Percentiles rank a stretch among this genome's conserved stretches.
Evolutionary conservation across 2,329 filamentous ascomycete genomes (phyloP).

Genomic region (Penicillium sp.): DNA sequence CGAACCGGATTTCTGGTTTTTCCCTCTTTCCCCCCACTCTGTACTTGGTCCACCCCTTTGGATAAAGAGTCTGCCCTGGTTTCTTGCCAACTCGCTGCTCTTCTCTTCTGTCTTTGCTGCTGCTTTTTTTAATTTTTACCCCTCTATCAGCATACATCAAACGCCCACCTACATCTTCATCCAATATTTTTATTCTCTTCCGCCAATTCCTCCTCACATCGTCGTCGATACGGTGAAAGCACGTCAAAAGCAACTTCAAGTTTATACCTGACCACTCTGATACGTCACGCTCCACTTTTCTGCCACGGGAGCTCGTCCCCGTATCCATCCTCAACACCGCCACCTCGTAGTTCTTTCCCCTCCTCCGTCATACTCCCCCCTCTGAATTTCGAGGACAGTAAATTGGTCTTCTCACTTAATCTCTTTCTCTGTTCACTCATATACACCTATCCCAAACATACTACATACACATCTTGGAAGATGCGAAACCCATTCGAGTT

Average conservation of each 20-base stretch:
- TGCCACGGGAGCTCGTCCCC: conserved; percentile 14
- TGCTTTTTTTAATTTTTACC: conserved; percentile 14
- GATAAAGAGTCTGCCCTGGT: conserved; percentile 25
- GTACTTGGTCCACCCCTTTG: conserved; percentile 20
- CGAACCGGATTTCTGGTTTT: conserved; percentile 25
- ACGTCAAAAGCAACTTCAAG: background rate
- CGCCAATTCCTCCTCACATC: background rate
- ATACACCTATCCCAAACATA: too few species aligned
- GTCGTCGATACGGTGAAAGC: background rate
- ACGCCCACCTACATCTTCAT: background rate
- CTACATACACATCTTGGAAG: conserved; percentile 10
- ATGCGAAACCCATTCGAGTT: conserved; percentile 36
- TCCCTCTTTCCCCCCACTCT: conserved; percentile 5
- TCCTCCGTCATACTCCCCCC: conserved; percentile 8
- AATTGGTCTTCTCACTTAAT: conserved; percentile 1
- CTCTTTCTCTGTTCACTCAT: background rate
- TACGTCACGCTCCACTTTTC: conserved; percentile 18
- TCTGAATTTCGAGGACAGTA: conserved; percentile 10
- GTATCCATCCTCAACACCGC: conserved; percentile 10
- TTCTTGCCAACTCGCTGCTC: background rate
- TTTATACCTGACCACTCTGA: conserved; percentile 6
- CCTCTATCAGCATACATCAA: background rate
- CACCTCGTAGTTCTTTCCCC: conserved; percentile 13
- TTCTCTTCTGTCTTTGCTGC: conserved; percentile 5
- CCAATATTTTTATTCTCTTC: background rate